Evolutionary conservation across 192 early-diverging fungal species (phyloP).

Genomic region (Linnemannia zychae): DNA sequence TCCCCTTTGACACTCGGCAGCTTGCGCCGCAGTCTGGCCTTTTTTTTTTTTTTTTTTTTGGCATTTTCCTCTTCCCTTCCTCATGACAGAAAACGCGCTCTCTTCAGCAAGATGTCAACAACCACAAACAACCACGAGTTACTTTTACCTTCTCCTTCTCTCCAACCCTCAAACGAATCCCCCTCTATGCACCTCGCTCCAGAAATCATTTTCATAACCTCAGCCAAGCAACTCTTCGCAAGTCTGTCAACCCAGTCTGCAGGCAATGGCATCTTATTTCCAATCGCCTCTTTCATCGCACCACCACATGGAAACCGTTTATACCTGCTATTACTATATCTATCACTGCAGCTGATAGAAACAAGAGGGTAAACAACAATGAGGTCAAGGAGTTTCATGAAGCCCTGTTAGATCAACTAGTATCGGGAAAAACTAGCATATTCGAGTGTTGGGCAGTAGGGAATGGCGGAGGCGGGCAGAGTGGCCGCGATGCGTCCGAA

Average conservation of each 20-base stretch:
- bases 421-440: background rate
- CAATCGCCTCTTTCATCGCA: background rate
- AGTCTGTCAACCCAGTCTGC: background rate
- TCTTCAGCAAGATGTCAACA: too few species aligned
- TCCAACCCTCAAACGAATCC: background rate
- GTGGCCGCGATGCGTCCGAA: too few species aligned
- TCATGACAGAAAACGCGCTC: too few species aligned
- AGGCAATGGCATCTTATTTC: background rate
- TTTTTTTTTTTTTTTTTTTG: too few species aligned
- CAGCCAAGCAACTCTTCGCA: background rate
- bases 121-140: too few species aligned
- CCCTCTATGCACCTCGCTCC: background rate
- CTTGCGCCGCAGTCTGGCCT: too few species aligned
- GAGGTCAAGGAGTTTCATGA: background rate
- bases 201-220: background rate
- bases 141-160: too few species aligned
- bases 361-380: background rate
- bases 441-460: background rate
- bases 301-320: background rate
- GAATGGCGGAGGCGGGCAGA: too few species aligned
- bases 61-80: too few species aligned
- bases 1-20: too few species aligned
- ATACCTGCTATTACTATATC: background rate
- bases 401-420: background rate
- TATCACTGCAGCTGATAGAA: background rate